Evolutionary conservation across 805 yeast species (phyloP).

Genomic region (Starmerella sirachaensis): DNA sequence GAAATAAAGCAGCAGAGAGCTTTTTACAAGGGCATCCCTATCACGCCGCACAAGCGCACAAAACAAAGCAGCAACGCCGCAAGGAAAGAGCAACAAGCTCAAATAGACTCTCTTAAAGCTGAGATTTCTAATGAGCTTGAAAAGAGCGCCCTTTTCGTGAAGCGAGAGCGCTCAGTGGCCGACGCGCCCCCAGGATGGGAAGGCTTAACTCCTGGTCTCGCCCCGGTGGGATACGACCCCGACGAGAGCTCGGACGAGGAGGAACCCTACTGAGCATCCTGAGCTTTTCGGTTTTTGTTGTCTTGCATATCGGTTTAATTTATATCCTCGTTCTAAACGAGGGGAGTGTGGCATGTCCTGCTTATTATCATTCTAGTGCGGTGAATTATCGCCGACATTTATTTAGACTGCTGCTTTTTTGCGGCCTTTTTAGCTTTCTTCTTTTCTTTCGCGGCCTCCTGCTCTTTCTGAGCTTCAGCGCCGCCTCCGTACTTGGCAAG

Average conservation of each 20-base stretch:
- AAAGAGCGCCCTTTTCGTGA: slow-evolving; percentile 13
- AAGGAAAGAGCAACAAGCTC: slow-evolving; percentile 7
- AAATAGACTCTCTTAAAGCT: slow-evolving; percentile 16
- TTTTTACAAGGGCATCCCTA: no score
- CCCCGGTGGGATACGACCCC: slow-evolving; percentile 24
- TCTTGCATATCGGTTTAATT: not conserved
- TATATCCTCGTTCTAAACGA: not conserved
- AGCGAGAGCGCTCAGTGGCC: slow-evolving; percentile 12
- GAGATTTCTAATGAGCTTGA: slow-evolving; percentile 16
- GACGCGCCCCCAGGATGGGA: slow-evolving; percentile 12
- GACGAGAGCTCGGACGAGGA: slow-evolving; percentile 23
- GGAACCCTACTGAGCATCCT: slow-evolving; percentile 23
- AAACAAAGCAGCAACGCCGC: not conserved
- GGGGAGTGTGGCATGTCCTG: not conserved
- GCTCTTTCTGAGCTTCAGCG: slow-evolving; percentile 23
- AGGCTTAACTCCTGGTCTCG: slow-evolving; percentile 24
- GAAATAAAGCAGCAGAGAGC: slow-evolving; percentile 3
- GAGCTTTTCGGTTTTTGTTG: no score
- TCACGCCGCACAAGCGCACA: not conserved
- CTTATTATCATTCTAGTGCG: not conserved
- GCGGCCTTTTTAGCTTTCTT: slow-evolving; percentile 14
- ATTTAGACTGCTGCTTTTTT: slow-evolving; percentile 8
- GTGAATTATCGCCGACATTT: not conserved
- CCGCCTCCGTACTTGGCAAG: slow-evolving; percentile 76
- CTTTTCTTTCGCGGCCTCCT: slow-evolving; percentile 12